Evolutionary conservation across 225 moss, liverwort and hornwort genomes (phyloP).

Genomic region (Neckera pumila): DNA sequence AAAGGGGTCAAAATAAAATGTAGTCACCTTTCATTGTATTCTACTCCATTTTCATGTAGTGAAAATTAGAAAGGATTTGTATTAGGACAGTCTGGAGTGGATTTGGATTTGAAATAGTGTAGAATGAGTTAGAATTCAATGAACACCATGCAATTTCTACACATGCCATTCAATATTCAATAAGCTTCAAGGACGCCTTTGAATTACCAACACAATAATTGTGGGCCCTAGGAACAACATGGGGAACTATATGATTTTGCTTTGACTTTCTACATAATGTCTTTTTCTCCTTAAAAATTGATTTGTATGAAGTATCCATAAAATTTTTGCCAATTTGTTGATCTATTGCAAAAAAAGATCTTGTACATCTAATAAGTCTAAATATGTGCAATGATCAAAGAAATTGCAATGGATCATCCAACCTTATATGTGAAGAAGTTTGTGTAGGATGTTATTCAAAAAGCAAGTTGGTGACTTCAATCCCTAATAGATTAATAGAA

Average conservation of each 20-base stretch:
- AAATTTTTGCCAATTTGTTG: too few species aligned
- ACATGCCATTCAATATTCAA: neutral
- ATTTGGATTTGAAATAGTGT: neutral
- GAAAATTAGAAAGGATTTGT: neutral
- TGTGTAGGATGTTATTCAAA: accelerated
- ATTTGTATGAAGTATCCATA: neutral
- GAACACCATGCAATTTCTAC: accelerated
- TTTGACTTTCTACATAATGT: neutral
- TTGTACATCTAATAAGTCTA: neutral
- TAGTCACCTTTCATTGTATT: too few species aligned
- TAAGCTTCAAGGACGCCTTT: neutral
- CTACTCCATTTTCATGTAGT: accelerated
- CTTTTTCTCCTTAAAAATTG: neutral
- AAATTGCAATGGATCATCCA: neutral
- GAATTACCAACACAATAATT: accelerated
- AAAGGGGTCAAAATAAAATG: too few species aligned
- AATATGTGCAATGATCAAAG: neutral
- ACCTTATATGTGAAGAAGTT: neutral
- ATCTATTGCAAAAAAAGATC: too few species aligned
- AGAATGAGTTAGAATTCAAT: neutral
- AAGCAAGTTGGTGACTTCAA: accelerated
- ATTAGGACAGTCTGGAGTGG: neutral
- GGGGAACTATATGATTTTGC: neutral
- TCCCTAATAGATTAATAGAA: too few species aligned
- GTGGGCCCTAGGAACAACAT: neutral